Base-by-base conservation (phyloP, 1,284 basidiomycete species). In the Melampsora larici-populina region DNA sequence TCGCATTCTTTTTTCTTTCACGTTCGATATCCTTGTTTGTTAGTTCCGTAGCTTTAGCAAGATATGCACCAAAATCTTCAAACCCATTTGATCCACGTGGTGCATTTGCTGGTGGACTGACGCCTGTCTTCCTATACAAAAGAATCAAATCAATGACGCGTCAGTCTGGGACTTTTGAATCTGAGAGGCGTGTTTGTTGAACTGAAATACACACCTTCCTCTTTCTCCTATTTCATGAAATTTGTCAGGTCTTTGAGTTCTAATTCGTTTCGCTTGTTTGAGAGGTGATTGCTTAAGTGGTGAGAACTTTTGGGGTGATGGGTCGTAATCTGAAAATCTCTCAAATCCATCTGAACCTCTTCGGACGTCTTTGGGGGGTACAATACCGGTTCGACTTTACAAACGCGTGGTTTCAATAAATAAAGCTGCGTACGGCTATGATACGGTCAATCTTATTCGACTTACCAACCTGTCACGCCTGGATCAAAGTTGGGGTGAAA, bases 211-310 rank as follows among this genome's bases (percentile, higher is more conserved):
- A n/a, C 13, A 77, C 74, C 74, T 77, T 70, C 74, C 74, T 40
- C 74, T 65, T 70, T 77, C 74, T 13, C 74, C 74, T 29, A 77
- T 77, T 40, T 77, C 74, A 51, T 77, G 74, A 60, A 48, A 70
- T 48, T 46, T 29, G 70, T 77, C 74, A 36, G 74, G 74, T 31
- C 74, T 67, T 48, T 69, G 64, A 33, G 58, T 62, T 26, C 74
- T 7, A 4, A 46, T 24, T 33, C 74, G 43, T 69, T 69, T 58
- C 1, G 43, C 21, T 40, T 40, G 65, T 24, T 67, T 40, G 40
- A 26, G 24, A 26, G 67, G 58, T 21, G 60, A 55, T 43, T n/a
- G 31, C 15, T 73, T 73, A 8, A 70, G 29, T 8, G 70, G 31
- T 13, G 21, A 33, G 26, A 31, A 26, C 33, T 60, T 31, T n/a